Conservation (phyloP, 2,329 filamentous ascomycete genomes). For the Aspergillus fumigatus region DNA sequence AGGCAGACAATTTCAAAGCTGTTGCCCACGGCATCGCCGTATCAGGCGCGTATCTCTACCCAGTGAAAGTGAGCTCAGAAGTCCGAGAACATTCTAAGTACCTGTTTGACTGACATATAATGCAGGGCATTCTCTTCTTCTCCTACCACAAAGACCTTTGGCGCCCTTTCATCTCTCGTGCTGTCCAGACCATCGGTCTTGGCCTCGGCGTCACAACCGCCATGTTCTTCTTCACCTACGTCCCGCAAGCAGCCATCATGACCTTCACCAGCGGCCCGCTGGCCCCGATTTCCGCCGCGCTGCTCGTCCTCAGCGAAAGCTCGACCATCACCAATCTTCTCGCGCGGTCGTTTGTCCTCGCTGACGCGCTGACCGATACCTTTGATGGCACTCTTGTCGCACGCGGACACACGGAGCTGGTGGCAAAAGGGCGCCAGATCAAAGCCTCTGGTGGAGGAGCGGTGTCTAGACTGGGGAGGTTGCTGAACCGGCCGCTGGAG, state of each 20-base stretch:
- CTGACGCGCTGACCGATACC: conserved; percentile 78
- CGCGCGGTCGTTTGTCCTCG: conserved; percentile 69
- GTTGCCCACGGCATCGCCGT: conserved; percentile 65
- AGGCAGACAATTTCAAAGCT: conserved; percentile 62
- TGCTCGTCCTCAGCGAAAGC: conserved; percentile 58
- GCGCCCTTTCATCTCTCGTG: conserved; percentile 54
- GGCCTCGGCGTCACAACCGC: conserved; percentile 66
- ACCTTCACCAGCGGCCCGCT: conserved; percentile 78
- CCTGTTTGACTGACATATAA: not conserved
- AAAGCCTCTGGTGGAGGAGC: conserved; percentile 50
- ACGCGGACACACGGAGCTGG: conserved; percentile 55
- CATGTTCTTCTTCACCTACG: conserved; percentile 87
- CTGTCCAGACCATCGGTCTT: conserved; percentile 61
- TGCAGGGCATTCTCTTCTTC: conserved; percentile 58
- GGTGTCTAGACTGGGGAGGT: conserved; percentile 53
- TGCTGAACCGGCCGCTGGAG: conserved; percentile 51
- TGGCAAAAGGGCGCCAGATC: conserved; percentile 70
- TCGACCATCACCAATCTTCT: conserved; percentile 48
- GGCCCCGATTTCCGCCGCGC: conserved; percentile 55
- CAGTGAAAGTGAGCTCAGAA: conserved; percentile 56
- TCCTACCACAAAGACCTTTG: conserved; percentile 54
- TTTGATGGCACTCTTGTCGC: conserved; percentile 70
- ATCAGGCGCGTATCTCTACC: conserved; percentile 81
- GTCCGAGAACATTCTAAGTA: not conserved
- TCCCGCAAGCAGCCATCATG: conserved; percentile 77